Percentiles rank a stretch among this genome's conserved stretches.
phyloP scores from a whole-genome alignment of 768 basidiomycete genomes.

The Suillus bovinus region DNA sequence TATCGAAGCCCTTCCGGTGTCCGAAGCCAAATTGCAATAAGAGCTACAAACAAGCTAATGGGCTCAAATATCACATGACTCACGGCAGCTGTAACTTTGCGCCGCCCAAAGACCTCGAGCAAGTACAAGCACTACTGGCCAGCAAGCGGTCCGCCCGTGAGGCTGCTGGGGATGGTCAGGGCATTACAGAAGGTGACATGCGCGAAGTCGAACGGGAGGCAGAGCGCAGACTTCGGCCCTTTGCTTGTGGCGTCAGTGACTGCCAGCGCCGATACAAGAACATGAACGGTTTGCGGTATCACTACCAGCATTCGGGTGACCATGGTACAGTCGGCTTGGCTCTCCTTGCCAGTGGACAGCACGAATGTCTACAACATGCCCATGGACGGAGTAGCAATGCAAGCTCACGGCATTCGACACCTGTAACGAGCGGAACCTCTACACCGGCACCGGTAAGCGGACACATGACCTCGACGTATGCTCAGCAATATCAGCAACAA shows the following conservation, averaged over 20 bases:
- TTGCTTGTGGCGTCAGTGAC: conserved; percentile 86
- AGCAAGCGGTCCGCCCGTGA: conserved; percentile 41
- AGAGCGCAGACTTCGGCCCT: conserved; percentile 79
- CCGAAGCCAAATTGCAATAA: conserved; percentile 96
- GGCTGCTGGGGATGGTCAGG: conserved; percentile 41
- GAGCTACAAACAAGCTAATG: conserved; percentile 93
- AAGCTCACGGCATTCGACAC: conserved; percentile 34
- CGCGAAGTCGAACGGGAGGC: conserved; percentile 82
- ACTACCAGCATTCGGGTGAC: conserved; percentile 95
- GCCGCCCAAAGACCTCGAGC: conserved; percentile 82
- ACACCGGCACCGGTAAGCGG: conserved; percentile 34
- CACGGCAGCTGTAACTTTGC: conserved; percentile 94
- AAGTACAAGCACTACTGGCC: conserved; percentile 70
- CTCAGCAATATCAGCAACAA: conserved; percentile 37
- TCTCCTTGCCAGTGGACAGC: conserved; percentile 76
- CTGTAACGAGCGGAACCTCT: conserved; percentile 29
- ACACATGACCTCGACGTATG: conserved; percentile 30
- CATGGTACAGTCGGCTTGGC: conserved; percentile 90
- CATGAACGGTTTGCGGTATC: conserved; percentile 96
- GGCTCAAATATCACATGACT: conserved; percentile 92
- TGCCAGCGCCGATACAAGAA: conserved; percentile 93
- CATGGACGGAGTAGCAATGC: conserved; percentile 31
- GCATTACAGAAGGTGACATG: conserved; percentile 60
- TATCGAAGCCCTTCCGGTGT: conserved; percentile 88
- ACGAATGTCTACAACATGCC: conserved; percentile 47